Evolutionary conservation across 352 stramenopile genomes (phyloP), one percentile per base, ranked within the genome.

Genomic region (Pythium guiyangense): DNA sequence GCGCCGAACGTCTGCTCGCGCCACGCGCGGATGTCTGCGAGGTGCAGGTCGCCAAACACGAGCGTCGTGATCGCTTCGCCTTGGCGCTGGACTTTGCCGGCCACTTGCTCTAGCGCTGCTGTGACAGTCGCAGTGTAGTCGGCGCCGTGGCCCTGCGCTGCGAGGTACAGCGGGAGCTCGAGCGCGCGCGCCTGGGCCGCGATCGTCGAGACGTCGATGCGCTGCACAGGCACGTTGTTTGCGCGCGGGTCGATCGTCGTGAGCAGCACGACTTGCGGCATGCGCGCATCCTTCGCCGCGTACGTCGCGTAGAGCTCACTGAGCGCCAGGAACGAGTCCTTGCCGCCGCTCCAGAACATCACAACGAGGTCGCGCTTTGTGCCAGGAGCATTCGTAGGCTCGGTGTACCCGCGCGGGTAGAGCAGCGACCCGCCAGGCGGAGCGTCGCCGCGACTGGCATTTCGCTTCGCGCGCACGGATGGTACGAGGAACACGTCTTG

Each of bases 1-100:
- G 66, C 27, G 0, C 51, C 54, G 18, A 96, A 76, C 12, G 76
- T 66, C 27, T 80, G 60, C 17, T 94, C 77, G 31, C 89, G 84
- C 89, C 89, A 97, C 11, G 65, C 57, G 11, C 77, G 71, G 46
- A 97, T 91, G 46, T 95, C 79, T 31, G 88, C 71, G 11, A 97
- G 64, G 66, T 97, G 86, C n/a, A 97, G 65, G 67, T 97, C 89
- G 18, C 89, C 89, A 69, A 96, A 94, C 17, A 85, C 84, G 8
- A 97, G 63, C 27, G 63, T 56, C 5, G 62, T 64, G 44, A 96
- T 71, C 6, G 6, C 27, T 11, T 64, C 48, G 6, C 11, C 11
- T 3, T 17, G 6, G 37, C 49, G 54, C 5, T 35, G 49, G 35
- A 66, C 63, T 15, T 60, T 62, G 1, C 37, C 55, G 2, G 73